Base-by-base conservation (phyloP, 352 stramenopile genomes). In the Pythium aquatile region DNA sequence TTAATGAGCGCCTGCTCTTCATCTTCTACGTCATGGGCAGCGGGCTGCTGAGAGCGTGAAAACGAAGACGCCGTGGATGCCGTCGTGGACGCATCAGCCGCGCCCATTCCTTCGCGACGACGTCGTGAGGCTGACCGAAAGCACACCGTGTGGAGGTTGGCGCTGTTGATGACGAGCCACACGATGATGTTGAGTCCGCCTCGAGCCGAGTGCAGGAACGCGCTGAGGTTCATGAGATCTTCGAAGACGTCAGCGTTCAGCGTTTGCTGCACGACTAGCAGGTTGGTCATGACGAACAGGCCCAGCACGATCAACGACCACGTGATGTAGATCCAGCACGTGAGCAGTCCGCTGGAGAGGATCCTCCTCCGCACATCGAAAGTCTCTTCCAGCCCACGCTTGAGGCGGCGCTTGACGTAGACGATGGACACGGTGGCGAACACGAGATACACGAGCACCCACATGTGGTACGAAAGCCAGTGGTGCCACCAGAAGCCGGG, bases 141-240 rank as follows among this genome's bases (percentile, higher is more conserved):
- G 63, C 72, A 56, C 61, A 87, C n/a, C 8, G 75, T 72, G 37
- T 76, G 72, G 30, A 96, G 65, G 52, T 83, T 83, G 2, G 76
- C 66, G 9, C 65, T 74, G 62, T 96, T 96, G 32, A 93, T 85
- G 16, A 93, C 79, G 47, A 90, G 73, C 87, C 87, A 96, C 26
- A 96, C 87, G 39, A 96, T 83, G 44, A 96, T 81, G 59, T 94
- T 94, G 26, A 94, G 74, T n/a, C 73, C 79, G 1, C 87, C 85
- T 20, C 87, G 75, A 9, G 87, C 88, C 9, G 85, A 73, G 62
- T 96, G 87, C 30, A 91, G 54, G 60, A 96, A 96, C 10, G 87
- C 87, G 48, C 82, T 87, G 48, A 92, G 44, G 61, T 90, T 79
- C 46, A 96, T 79, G 8, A 96, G 66, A 40, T 81, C 74, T 53